Percentiles rank a stretch among this genome's conserved stretches.
phyloP scores from a whole-genome alignment of 768 basidiomycete species.

The Mycena floridula region DNA sequence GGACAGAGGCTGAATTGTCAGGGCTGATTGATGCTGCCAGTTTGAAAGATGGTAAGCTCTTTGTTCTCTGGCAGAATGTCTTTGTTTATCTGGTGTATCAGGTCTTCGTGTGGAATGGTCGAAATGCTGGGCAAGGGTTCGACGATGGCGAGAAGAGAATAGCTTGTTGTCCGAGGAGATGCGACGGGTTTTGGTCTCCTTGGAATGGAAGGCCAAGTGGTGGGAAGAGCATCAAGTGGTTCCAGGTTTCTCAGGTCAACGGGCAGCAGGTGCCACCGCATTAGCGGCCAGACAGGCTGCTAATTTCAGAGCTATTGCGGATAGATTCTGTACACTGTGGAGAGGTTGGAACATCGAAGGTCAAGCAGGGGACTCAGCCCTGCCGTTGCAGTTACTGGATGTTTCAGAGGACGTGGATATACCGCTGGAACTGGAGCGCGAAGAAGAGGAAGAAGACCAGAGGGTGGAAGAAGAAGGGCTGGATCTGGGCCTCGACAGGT shows the following conservation, averaged over 20 bases:
- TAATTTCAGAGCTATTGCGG: background rate
- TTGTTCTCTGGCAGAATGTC: background rate
- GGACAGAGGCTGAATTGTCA: background rate
- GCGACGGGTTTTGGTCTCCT: constrained; percentile 1
- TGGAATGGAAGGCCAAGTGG: constrained; percentile 4
- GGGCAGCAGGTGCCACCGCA: background rate
- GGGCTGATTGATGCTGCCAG: background rate
- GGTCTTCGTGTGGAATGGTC: constrained; percentile 8
- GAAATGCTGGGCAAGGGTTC: constrained; percentile 5
- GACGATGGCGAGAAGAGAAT: constrained; percentile 8
- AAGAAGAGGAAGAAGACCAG: too few species aligned
- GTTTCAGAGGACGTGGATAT: background rate
- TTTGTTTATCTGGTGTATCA: background rate
- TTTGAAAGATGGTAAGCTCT: background rate
- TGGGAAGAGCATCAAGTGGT: constrained; percentile 3
- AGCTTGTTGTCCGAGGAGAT: constrained; percentile 7
- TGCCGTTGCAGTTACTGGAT: too few species aligned
- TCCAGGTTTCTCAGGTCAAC: background rate
- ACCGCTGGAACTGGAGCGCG: background rate
- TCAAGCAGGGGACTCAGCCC: background rate
- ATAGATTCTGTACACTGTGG: background rate
- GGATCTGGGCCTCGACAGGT: too few species aligned
- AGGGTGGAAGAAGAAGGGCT: too few species aligned
- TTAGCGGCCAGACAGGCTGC: background rate
- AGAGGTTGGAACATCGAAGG: background rate